Base-by-base conservation (phyloP, 345 rosid genomes). In the Eucalyptus curtisii region DNA sequence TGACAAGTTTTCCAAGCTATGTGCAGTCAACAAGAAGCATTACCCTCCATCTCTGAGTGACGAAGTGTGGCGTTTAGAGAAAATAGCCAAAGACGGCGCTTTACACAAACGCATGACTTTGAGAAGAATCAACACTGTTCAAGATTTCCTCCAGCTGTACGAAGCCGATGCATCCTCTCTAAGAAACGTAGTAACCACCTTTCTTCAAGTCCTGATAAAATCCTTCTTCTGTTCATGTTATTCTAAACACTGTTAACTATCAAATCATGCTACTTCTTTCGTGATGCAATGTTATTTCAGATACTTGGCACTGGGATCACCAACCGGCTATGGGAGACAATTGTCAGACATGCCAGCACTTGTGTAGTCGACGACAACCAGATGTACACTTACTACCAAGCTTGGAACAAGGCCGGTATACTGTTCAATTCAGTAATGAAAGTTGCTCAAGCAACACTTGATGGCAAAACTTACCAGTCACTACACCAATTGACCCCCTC, bases 301-400 rank as follows among this genome's bases (percentile, higher is more conserved):
- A 90, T 94, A 14, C 88, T 96, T 79, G 90, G 92, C 86, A 61
- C 40, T 37, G 91, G 91, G 48, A 90, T 91, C 87, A 88, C 98
- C 25, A 93, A 88, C 87, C 93, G 27, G 90, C 92, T 8, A 16
- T 97, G 97, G 98, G 92, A 95, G 3, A 86, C 89, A 48, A 95
- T 97, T 86, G 89, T 95, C 84, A 90, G 88, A 7, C 99, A 98
- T 52, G 99, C 98, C 9, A 87, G 59, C 24, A 10, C 85, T 6
- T 98, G 99, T 91, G 94, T 90, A 86, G 25, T 92, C 42, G 94
- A 96, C 17, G 95, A 92, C 87, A 89, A 90, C 53, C 93, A 92
- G 89, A 79, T 91, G 40, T 94, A 92, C 85, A 22, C 87, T 57
- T 96, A 94, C 91, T 25, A 84, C 57, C 90, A 88, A 87, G 84